Base-by-base conservation (phyloP, 768 basidiomycete genomes). In the Suillus sp. region DNA sequence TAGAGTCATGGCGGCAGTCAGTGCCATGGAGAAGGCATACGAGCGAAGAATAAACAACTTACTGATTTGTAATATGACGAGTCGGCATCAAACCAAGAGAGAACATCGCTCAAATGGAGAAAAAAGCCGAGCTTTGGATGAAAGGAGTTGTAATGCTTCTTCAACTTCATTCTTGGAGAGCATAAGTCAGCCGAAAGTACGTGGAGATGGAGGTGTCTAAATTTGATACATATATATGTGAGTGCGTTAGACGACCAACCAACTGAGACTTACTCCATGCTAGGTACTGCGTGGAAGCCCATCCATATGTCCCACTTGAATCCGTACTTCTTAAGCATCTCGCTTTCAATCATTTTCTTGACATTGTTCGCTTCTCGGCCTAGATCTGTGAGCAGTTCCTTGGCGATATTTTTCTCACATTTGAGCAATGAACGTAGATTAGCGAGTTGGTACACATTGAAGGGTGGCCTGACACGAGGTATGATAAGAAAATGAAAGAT, bases 61-160 rank as follows among this genome's bases (percentile, higher is more conserved):
- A 89, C 88, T 42, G 74, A 75, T 20, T 75, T 69, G 68, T 79
- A 88, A 70, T 81, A 88, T 0, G 83, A 81, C 1, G 83, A 78
- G 20, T 83, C 84, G 16, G 84, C 84, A 34, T 90, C 90, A 64
- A 92, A 89, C 93, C 93, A 95, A 2, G 83, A 81, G 50, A 92
- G 77, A n/a, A 96, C 89, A 11, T 93, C 86, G 58, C 86, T 81
- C 20, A 95, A 76, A 64, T 87, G 84, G 3, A 96, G 70, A 76
- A 96, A 96, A 77, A 93, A 96, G 1, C 92, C 93, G 22, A 84
- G 79, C 55, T 85, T 84, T 0, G 95, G 95, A 69, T 91, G 89
- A 77, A 96, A 97, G 6, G 92, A 91, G 70, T 96, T 95, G 76
- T 93, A 92, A 67, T 97, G 95, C 70, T 90, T 92, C 80, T 96